Conservation (phyloP, 1,139 yeast genomes). For the Hyphopichia pseudoburtonii region DNA sequence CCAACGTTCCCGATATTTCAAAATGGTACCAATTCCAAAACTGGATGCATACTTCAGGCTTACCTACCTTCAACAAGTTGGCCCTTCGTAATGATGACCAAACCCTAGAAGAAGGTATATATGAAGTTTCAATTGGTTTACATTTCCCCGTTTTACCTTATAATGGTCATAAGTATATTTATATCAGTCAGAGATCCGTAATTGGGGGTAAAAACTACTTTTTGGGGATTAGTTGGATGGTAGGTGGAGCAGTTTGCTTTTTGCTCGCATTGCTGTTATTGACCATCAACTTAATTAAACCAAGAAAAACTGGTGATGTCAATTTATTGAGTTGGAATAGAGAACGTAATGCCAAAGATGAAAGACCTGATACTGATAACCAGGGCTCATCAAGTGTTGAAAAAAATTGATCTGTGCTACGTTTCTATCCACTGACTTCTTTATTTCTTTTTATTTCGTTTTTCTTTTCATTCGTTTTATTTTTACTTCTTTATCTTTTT, state of each 20-base stretch:
- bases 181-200: conserved; percentile 79
- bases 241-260: conserved; percentile 87
- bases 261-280: conserved; percentile 59
- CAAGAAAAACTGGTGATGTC: conserved; percentile 75
- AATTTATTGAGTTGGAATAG: conserved; percentile 73
- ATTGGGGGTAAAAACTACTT: conserved; percentile 90
- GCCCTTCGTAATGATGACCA: conserved; percentile 77
- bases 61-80: conserved; percentile 81
- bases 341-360: conserved; percentile 26
- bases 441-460: no score
- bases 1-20: conserved; percentile 61
- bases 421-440: no score
- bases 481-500: no score
- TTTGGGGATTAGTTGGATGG: conserved; percentile 86
- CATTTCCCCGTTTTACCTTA: conserved; percentile 87
- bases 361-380: conserved; percentile 8
- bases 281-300: conserved; percentile 60
- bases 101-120: conserved; percentile 61
- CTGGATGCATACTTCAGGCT: conserved; percentile 96
- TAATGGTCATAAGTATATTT: conserved; percentile 79
- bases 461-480: no score
- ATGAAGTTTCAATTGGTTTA: conserved; percentile 70
- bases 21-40: conserved; percentile 77
- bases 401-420: no score
- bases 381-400: no score